These are phyloP conservation scores for Fonsecaea nubica DNA, from an alignment of 2,329 filamentous ascomycete species.

Conservation along the genomic window DNA sequence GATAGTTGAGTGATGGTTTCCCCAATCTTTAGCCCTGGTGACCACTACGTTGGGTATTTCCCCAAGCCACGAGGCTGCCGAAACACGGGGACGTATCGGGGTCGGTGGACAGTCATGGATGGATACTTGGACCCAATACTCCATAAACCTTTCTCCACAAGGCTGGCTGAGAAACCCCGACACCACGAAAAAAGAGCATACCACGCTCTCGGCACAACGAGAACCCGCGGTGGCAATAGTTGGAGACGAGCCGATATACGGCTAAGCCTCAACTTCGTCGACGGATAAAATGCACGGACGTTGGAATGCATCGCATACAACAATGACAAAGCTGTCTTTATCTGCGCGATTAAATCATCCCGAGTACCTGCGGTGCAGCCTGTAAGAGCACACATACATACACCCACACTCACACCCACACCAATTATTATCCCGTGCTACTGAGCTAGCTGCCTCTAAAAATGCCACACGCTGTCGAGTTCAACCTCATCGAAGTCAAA, in stretches of 20 bases:
- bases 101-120: not conserved
- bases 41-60: not conserved
- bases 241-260: constrained; percentile 8
- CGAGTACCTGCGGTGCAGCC: not conserved
- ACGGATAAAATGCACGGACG: not conserved
- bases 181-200: not conserved
- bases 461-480: constrained; percentile 19
- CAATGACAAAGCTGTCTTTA: not conserved
- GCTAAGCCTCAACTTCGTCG: not conserved
- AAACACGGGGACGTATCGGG: not conserved
- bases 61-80: constrained; percentile 15
- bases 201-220: not conserved
- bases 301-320: not conserved
- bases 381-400: not conserved
- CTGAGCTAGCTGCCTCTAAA: not conserved
- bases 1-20: not conserved
- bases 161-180: constrained; percentile 4
- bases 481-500: constrained; percentile 41
- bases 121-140: no score
- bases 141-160: not conserved
- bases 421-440: not conserved
- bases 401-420: no score
- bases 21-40: not conserved
- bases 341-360: not conserved
- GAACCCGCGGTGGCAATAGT: not conserved